Conservation (phyloP, 2,329 filamentous ascomycete genomes). For the Hypoxylon sp. region DNA sequence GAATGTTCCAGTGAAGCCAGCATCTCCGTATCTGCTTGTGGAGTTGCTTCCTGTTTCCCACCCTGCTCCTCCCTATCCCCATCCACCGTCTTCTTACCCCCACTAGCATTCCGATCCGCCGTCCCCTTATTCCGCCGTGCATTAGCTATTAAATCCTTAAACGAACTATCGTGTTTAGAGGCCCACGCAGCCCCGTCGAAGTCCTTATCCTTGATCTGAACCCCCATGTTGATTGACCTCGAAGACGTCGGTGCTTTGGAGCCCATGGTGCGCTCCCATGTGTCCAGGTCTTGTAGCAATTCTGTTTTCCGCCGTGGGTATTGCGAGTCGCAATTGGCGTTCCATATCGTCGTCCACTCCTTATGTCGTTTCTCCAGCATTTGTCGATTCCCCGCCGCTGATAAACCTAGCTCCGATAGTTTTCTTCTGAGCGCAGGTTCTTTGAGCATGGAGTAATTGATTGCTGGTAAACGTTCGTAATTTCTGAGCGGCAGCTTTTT, state of each 20-base stretch:
- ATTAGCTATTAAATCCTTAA: constrained; percentile 79
- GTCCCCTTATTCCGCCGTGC: constrained; percentile 68
- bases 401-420: constrained; percentile 80
- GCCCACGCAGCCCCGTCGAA: constrained; percentile 85
- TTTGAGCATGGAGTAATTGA: constrained; percentile 89
- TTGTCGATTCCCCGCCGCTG: constrained; percentile 70
- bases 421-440: constrained; percentile 82
- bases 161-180: constrained; percentile 75
- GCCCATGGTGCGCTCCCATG: constrained; percentile 88
- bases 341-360: constrained; percentile 96
- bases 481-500: constrained; percentile 45
- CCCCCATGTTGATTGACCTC: constrained; percentile 50
- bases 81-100: constrained; percentile 7
- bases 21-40: constrained; percentile 23
- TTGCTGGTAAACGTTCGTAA: constrained; percentile 74
- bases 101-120: constrained; percentile 45
- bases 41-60: constrained; percentile 7
- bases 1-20: constrained; percentile 11
- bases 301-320: constrained; percentile 74
- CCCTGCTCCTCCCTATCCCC: constrained; percentile 23
- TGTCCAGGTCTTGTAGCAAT: constrained; percentile 79
- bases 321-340: constrained; percentile 91
- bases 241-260: constrained; percentile 58
- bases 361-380: constrained; percentile 82
- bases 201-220: constrained; percentile 81